Percentiles rank a stretch among this genome's conserved stretches.
phyloP scores from a whole-genome alignment of 176 grass and related monocot species.

The Eleusine coracana region DNA sequence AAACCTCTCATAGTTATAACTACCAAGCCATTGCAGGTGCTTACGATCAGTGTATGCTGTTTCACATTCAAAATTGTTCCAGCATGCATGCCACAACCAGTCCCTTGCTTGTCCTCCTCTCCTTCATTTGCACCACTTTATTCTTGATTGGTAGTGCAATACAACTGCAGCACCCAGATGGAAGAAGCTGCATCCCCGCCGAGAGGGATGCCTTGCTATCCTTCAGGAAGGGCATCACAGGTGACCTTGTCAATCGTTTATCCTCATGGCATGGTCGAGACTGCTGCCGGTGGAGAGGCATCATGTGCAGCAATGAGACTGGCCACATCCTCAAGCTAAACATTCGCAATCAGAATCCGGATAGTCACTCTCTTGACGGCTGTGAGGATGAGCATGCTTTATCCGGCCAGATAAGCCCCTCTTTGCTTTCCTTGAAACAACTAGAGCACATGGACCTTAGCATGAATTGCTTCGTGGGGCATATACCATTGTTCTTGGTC shows the following conservation, averaged over 20 bases:
- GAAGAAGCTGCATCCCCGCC: constrained; percentile 6
- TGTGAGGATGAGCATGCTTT: background rate
- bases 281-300: constrained; percentile 43
- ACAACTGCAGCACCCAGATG: background rate
- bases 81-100: too few species aligned
- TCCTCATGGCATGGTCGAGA: constrained; percentile 32
- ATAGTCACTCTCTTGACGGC: background rate
- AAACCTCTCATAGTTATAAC: too few species aligned
- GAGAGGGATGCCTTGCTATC: constrained; percentile 37
- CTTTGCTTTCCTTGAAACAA: constrained; percentile 24
- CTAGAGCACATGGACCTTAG: constrained; percentile 48
- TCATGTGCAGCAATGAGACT: constrained; percentile 47
- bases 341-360: constrained; percentile 3
- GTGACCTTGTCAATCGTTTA: background rate
- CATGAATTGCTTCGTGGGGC: constrained; percentile 34
- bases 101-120: too few species aligned
- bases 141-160: too few species aligned
- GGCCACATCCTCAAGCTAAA: constrained; percentile 25
- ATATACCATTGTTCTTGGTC: constrained; percentile 30
- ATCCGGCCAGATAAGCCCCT: constrained; percentile 34
- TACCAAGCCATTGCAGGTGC: too few species aligned
- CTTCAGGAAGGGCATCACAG: constrained; percentile 37
- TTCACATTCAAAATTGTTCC: too few species aligned
- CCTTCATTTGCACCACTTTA: too few species aligned
- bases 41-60: too few species aligned